phyloP scores from a whole-genome alignment of 2,329 filamentous ascomycete species.

The Aspergillus candidus region DNA sequence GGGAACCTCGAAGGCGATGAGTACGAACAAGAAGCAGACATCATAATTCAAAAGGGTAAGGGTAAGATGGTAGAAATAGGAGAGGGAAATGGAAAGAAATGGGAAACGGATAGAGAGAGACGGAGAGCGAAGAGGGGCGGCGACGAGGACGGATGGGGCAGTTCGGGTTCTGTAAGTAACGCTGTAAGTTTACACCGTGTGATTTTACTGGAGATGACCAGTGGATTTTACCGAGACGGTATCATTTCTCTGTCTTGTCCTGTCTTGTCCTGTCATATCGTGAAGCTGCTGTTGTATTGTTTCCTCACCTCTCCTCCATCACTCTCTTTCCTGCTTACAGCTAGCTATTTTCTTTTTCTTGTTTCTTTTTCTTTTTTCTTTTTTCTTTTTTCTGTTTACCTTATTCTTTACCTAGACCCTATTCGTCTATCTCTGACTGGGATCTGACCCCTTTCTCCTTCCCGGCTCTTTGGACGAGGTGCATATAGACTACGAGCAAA shows the following conservation, averaged over 20 bases:
- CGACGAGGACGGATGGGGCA: slow-evolving; percentile 15
- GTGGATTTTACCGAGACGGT: slow-evolving; percentile 1
- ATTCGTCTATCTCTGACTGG: too few species aligned
- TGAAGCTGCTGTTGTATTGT: slow-evolving; percentile 1
- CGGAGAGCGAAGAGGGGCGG: slow-evolving; percentile 15
- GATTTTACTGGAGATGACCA: too few species aligned
- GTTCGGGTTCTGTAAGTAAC: slow-evolving; percentile 8
- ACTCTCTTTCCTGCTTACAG: too few species aligned
- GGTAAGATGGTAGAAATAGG: slow-evolving; percentile 14
- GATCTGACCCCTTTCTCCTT: too few species aligned
- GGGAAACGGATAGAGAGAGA: slow-evolving; percentile 12
- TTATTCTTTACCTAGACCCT: background rate
- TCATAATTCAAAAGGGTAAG: slow-evolving; percentile 24
- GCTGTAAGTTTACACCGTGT: too few species aligned
- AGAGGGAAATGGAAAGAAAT: slow-evolving; percentile 12
- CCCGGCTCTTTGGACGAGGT: too few species aligned
- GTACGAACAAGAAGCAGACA: slow-evolving; percentile 29
- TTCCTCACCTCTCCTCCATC: slow-evolving; percentile 1
- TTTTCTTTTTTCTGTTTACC: background rate
- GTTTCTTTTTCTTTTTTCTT: background rate
- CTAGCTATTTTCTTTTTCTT: background rate
- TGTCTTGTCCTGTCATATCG: background rate
- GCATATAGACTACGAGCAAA: too few species aligned
- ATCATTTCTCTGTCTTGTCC: background rate
- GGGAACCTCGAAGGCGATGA: slow-evolving; percentile 32